Percentiles rank a stretch among this genome's conserved stretches.
phyloP scores from a whole-genome alignment of 2,329 filamentous ascomycete species.

The Calonectria pseudoreteaudii region DNA sequence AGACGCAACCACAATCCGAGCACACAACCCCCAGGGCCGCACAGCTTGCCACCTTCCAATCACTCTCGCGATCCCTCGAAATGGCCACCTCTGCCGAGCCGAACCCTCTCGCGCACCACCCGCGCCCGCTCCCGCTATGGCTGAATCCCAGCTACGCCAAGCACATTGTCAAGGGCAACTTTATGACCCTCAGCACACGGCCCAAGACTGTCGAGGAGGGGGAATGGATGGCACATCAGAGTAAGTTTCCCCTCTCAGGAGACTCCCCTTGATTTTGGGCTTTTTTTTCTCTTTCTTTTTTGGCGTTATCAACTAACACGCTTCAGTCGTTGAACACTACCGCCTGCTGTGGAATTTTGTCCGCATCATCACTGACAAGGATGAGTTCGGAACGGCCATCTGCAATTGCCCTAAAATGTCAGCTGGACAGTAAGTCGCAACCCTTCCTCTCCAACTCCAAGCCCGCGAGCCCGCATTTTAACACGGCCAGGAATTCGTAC shows the following conservation, averaged over 20 bases:
- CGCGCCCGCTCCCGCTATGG: constrained; percentile 68
- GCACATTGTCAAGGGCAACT: constrained; percentile 96
- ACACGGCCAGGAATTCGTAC: constrained; percentile 82
- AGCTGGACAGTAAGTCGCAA: constrained; percentile 80
- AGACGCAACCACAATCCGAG: constrained; percentile 5
- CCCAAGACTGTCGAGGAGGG: constrained; percentile 94
- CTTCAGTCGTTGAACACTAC: constrained; percentile 88
- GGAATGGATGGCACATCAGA: constrained; percentile 96
- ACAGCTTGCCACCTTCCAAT: constrained; percentile 6
- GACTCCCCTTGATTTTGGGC: neutral
- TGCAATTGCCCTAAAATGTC: constrained; percentile 98
- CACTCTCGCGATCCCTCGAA: constrained; percentile 8
- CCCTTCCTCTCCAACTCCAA: neutral
- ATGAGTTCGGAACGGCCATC: constrained; percentile 80
- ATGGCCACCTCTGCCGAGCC: constrained; percentile 8
- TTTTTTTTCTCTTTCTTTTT: neutral
- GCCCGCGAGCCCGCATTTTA: constrained; percentile 16
- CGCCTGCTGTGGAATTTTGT: constrained; percentile 90
- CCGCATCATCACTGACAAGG: constrained; percentile 86
- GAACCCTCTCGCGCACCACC: constrained; percentile 38
- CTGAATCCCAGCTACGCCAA: constrained; percentile 81
- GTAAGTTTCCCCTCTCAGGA: constrained; percentile 57
- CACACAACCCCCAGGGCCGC: neutral
- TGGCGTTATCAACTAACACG: neutral
- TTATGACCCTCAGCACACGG: constrained; percentile 93